Conservation (phyloP, 768 basidiomycete genomes). For the Amanita pallidorosea region DNA sequence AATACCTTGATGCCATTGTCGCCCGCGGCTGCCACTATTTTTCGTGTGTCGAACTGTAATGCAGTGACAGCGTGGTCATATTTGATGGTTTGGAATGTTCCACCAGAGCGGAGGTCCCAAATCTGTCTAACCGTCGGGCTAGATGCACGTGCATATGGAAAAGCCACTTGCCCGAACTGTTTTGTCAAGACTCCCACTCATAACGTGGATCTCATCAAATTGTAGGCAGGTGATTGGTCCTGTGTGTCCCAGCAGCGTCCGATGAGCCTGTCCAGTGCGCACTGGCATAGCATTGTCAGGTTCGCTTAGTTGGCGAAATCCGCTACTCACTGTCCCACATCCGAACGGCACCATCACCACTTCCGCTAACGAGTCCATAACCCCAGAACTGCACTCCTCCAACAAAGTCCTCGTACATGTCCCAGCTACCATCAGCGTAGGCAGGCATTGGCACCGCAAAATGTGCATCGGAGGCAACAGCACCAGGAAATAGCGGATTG, state of each 20-base stretch:
- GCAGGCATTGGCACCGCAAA: slow-evolving; percentile 84
- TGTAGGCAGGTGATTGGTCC: slow-evolving; percentile 89
- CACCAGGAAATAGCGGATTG: slow-evolving; percentile 38
- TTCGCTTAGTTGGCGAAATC: background rate
- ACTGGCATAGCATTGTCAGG: slow-evolving; percentile 33
- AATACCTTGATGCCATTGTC: slow-evolving; percentile 87
- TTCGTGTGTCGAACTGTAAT: slow-evolving; percentile 90
- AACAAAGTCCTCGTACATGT: slow-evolving; percentile 95
- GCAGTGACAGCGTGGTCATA: slow-evolving; percentile 88
- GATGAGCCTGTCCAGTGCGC: slow-evolving; percentile 95
- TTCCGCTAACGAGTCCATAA: slow-evolving; percentile 93
- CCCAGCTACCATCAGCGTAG: slow-evolving; percentile 84
- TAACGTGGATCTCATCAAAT: slow-evolving; percentile 92
- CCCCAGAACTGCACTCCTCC: slow-evolving; percentile 99
- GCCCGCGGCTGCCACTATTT: slow-evolving; percentile 85
- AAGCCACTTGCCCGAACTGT: slow-evolving; percentile 60
- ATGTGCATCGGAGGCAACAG: slow-evolving; percentile 43
- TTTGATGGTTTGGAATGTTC: slow-evolving; percentile 77
- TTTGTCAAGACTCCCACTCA: slow-evolving; percentile 90
- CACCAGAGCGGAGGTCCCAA: slow-evolving; percentile 92
- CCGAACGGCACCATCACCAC: slow-evolving; percentile 91
- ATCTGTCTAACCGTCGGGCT: slow-evolving; percentile 40
- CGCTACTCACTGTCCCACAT: slow-evolving; percentile 98
- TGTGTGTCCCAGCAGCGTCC: slow-evolving; percentile 88
- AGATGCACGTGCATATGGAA: slow-evolving; percentile 3